These are phyloP conservation scores for Aspergillaceae sp. DNA, from an alignment of 2,329 filamentous ascomycete species.

Conservation along the genomic window DNA sequence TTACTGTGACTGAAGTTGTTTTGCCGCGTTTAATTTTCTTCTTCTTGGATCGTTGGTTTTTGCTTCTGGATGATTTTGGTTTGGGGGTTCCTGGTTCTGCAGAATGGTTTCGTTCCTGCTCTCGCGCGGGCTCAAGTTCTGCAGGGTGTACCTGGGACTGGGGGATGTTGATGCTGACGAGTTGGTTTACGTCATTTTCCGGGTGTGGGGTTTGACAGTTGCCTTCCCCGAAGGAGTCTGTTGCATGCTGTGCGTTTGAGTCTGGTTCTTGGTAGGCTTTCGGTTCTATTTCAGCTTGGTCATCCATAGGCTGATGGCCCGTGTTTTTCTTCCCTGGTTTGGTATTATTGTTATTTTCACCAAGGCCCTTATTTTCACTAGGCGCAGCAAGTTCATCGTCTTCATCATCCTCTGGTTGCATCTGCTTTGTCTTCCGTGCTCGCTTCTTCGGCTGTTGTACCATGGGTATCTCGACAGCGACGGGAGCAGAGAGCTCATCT, in stretches of 20 bases:
- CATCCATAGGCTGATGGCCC: conserved; percentile 11
- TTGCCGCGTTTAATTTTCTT: conserved; percentile 39
- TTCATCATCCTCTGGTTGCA: conserved; percentile 16
- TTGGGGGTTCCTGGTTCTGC: conserved; percentile 1
- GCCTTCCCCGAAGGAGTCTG: too few relatives aligned
- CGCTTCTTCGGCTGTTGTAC: conserved; percentile 18
- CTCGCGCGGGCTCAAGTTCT: not conserved
- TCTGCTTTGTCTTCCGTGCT: conserved; percentile 23
- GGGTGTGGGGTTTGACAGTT: not conserved
- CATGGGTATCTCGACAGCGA: conserved; percentile 13
- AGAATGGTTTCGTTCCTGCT: not conserved
- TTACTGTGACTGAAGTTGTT: conserved; percentile 27
- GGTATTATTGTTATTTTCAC: not conserved
- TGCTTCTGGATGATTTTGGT: conserved; percentile 1
- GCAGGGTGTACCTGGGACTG: not conserved
- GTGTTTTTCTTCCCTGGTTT: conserved; percentile 13
- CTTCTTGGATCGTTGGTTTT: conserved; percentile 28
- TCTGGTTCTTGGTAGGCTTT: too few relatives aligned
- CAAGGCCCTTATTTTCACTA: not conserved
- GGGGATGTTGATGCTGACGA: not conserved
- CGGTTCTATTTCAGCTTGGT: too few relatives aligned
- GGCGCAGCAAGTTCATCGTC: conserved; percentile 20
- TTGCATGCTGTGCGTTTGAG: not conserved
- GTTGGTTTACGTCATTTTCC: not conserved
- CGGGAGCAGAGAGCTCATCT: conserved; percentile 22